phyloP scores from a whole-genome alignment of 2,329 filamentous ascomycete species.

The Fusarium albidum region DNA sequence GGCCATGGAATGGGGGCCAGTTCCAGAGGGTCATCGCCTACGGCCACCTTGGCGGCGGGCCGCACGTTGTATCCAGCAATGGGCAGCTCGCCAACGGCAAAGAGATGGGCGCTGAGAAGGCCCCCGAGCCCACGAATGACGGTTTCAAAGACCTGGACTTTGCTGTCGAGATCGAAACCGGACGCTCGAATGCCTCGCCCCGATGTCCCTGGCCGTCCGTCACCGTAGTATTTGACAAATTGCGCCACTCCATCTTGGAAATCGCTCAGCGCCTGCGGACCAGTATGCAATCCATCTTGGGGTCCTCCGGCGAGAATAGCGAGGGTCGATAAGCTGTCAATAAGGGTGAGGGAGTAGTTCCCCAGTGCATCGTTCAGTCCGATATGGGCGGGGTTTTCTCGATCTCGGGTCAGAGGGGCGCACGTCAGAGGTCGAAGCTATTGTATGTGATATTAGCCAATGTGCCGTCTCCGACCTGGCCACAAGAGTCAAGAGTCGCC shows the following conservation, averaged over 20 bases:
- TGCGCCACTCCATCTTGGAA: constrained; percentile 84
- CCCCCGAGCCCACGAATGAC: constrained; percentile 94
- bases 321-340: constrained; percentile 93
- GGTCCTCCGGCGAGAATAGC: constrained; percentile 87
- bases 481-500: constrained; percentile 9
- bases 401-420: constrained; percentile 83
- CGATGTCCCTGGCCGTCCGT: constrained; percentile 74
- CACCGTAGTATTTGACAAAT: constrained; percentile 85
- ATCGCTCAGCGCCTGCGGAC: constrained; percentile 64
- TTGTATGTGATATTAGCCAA: constrained; percentile 28
- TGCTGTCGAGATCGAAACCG: constrained; percentile 95
- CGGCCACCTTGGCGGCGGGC: constrained; percentile 33
- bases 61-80: constrained; percentile 78
- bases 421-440: constrained; percentile 88
- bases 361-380: constrained; percentile 95
- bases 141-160: constrained; percentile 98
- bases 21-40: constrained; percentile 54
- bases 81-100: constrained; percentile 88
- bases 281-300: constrained; percentile 47
- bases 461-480: constrained; percentile 1
- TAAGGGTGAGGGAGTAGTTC: constrained; percentile 94
- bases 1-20: constrained; percentile 72
- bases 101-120: constrained; percentile 89
- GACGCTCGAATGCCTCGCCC: constrained; percentile 76
- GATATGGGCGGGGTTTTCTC: constrained; percentile 78